Percentiles rank a stretch among this genome's conserved stretches.
phyloP scores from a whole-genome alignment of 2,329 filamentous ascomycete species.

The Venturia effusa region DNA sequence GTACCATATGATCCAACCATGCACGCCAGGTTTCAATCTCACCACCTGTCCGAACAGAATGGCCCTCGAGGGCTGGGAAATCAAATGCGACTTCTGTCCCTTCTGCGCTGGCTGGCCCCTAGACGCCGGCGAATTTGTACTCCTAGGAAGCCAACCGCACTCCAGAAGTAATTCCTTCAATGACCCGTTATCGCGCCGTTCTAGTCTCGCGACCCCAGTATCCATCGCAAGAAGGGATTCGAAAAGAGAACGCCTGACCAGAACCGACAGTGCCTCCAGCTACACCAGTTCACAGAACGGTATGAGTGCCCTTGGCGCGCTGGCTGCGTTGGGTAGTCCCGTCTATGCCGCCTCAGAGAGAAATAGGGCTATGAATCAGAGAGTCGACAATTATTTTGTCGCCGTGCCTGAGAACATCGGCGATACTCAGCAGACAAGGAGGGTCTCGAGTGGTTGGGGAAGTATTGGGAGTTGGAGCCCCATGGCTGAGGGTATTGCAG shows the following conservation, averaged over 20 bases:
- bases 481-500: not conserved
- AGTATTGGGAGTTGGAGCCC: not conserved
- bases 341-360: conserved; percentile 4
- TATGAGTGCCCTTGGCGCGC: conserved; percentile 25
- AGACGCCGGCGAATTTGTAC: conserved; percentile 32
- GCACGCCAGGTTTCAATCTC: conserved; percentile 33
- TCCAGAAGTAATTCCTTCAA: conserved; percentile 4
- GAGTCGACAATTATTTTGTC: conserved; percentile 10
- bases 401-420: conserved; percentile 1
- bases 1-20: conserved; percentile 37
- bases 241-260: conserved; percentile 25
- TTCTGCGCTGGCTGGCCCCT: conserved; percentile 33
- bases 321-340: conserved; percentile 9
- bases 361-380: conserved; percentile 8
- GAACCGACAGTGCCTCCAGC: conserved; percentile 25
- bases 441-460: not conserved
- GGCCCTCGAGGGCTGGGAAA: conserved; percentile 39
- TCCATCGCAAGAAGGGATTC: conserved; percentile 26
- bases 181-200: not conserved
- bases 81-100: conserved; percentile 35
- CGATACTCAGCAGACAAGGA: not conserved
- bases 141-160: conserved; percentile 32
- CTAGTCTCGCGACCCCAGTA: conserved; percentile 15
- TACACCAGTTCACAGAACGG: conserved; percentile 19
- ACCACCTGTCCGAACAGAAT: conserved; percentile 36